phyloP scores from a whole-genome alignment of 352 stramenopile genomes.

The Pythium brassicae region DNA sequence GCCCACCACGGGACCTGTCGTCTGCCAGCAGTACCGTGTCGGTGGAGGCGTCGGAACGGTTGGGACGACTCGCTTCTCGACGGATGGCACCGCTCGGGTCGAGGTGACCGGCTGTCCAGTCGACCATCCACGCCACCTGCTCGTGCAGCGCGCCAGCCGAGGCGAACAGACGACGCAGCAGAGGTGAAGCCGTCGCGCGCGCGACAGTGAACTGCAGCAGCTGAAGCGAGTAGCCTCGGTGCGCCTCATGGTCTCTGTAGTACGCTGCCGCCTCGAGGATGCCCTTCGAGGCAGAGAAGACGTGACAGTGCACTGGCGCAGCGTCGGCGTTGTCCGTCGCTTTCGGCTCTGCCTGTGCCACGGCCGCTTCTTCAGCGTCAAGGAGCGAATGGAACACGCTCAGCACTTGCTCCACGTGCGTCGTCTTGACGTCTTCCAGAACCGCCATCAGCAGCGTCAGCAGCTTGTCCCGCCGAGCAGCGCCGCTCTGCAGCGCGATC shows the following conservation, averaged over 20 bases:
- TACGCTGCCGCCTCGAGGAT: slow-evolving; percentile 59
- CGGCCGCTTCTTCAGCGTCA: slow-evolving; percentile 15
- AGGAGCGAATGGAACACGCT: slow-evolving; percentile 36
- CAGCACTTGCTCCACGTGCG: slow-evolving; percentile 38
- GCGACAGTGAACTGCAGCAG: slow-evolving; percentile 49
- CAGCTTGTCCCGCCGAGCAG: slow-evolving; percentile 36
- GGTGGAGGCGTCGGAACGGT: too few species aligned
- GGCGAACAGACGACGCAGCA: slow-evolving; percentile 40
- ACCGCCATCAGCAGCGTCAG: slow-evolving; percentile 48
- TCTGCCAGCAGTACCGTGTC: too few species aligned
- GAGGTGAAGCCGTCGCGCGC: slow-evolving; percentile 18
- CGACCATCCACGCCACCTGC: slow-evolving; percentile 41
- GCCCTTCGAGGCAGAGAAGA: slow-evolving; percentile 51
- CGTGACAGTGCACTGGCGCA: slow-evolving; percentile 28
- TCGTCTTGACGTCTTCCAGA: slow-evolving; percentile 62
- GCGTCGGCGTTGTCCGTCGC: neutral
- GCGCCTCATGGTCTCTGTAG: slow-evolving; percentile 46
- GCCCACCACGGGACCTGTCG: too few species aligned
- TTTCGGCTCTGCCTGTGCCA: neutral
- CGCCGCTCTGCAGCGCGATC: slow-evolving; percentile 3
- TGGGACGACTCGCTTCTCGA: neutral
- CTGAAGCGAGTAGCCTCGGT: slow-evolving; percentile 45
- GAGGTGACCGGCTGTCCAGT: slow-evolving; percentile 41
- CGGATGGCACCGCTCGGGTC: slow-evolving; percentile 29
- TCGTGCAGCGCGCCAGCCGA: slow-evolving; percentile 20